Evolutionary conservation across 306 rosid species (phyloP).

Genomic region (Lotus japonicus): DNA sequence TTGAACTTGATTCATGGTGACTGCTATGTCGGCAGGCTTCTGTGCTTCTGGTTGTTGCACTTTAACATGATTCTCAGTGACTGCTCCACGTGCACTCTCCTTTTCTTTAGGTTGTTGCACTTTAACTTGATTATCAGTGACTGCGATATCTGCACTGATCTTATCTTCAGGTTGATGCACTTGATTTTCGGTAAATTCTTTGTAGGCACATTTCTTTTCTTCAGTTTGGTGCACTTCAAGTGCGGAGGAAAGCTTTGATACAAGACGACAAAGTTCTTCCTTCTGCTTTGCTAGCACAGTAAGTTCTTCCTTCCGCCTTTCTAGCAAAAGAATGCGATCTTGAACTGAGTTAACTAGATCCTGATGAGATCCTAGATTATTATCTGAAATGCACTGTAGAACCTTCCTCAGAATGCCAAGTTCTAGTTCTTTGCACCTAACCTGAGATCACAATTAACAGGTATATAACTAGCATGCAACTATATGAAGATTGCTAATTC

Average conservation of each 20-base stretch:
- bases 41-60: too few species aligned
- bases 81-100: too few species aligned
- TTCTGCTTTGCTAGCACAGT: slow-evolving; percentile 4
- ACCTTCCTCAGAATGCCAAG: slow-evolving; percentile 26
- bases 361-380: slow-evolving; percentile 27
- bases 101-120: too few species aligned
- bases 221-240: background rate
- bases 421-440: slow-evolving; percentile 27
- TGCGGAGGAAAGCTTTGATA: background rate
- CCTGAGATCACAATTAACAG: slow-evolving; percentile 28
- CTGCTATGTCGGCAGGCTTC: too few species aligned
- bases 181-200: background rate
- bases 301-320: slow-evolving; percentile 5
- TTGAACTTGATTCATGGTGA: background rate
- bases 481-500: background rate
- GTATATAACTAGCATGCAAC: background rate
- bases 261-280: background rate
- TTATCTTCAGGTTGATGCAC: background rate
- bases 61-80: too few species aligned
- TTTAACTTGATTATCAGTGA: too few species aligned
- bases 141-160: background rate
- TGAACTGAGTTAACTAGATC: slow-evolving; percentile 25
- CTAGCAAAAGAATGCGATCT: slow-evolving; percentile 19
- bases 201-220: background rate
- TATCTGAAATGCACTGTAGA: slow-evolving; percentile 37